A percentile compares a stretch with the other conserved stretches of the same genome.
Conservation (phyloP, 2,329 filamentous ascomycete genomes). For the Cladosporium sp. region DNA sequence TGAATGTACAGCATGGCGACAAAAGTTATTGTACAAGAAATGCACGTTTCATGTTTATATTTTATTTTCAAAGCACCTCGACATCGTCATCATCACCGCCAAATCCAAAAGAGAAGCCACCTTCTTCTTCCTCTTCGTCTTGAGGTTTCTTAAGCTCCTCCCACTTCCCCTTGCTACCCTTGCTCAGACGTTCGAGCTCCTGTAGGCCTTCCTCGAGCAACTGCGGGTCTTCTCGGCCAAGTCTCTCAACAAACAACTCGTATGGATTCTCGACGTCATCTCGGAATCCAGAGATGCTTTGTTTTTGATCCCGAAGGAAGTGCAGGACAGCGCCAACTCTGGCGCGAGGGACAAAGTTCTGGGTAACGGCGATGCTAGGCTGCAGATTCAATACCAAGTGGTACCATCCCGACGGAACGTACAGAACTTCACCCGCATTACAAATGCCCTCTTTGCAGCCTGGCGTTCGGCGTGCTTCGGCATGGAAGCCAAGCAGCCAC, state of each 20-base stretch:
- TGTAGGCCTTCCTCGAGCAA: constrained; percentile 66
- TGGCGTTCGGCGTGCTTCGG: constrained; percentile 71
- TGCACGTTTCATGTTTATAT: background rate
- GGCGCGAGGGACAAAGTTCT: constrained; percentile 85
- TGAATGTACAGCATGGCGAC: background rate
- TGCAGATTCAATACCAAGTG: constrained; percentile 92
- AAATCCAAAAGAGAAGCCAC: constrained; percentile 66
- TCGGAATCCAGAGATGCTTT: constrained; percentile 85
- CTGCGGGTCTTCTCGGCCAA: constrained; percentile 65
- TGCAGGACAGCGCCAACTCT: constrained; percentile 74
- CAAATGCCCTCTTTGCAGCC: constrained; percentile 88
- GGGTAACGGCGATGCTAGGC: constrained; percentile 82
- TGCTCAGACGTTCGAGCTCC: constrained; percentile 64
- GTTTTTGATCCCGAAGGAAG: constrained; percentile 78
- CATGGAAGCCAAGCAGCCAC: constrained; percentile 89
- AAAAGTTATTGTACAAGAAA: background rate
- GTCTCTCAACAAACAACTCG: constrained; percentile 69
- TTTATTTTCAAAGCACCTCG: constrained; percentile 29
- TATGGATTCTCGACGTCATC: constrained; percentile 72
- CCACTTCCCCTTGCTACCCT: constrained; percentile 80
- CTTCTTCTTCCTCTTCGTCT: constrained; percentile 49
- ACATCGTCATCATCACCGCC: constrained; percentile 52
- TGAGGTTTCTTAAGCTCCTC: constrained; percentile 69
- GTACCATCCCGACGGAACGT: constrained; percentile 96
- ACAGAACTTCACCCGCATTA: constrained; percentile 77